Conservation (phyloP, 2,329 filamentous ascomycete species). For the Xylogone sp. region DNA sequence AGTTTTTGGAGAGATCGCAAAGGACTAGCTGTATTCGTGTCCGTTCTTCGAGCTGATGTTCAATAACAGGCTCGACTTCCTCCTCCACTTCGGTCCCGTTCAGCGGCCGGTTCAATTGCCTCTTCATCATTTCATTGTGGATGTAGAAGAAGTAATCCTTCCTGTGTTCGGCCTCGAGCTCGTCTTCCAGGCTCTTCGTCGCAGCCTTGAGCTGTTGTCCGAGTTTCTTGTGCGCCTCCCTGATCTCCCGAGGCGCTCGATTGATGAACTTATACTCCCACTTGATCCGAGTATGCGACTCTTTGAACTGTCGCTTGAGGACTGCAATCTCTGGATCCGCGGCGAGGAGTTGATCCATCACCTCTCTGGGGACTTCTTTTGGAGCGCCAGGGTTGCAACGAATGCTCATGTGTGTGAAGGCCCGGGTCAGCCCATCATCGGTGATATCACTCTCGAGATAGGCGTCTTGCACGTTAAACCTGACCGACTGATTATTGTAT, state of each 20-base stretch:
- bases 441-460: no score
- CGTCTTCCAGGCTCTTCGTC: conserved; percentile 9
- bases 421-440: no score
- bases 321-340: no score
- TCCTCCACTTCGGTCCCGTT: conserved; percentile 4
- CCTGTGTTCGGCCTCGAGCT: not conserved
- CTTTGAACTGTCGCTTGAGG: no score
- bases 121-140: conserved; percentile 17
- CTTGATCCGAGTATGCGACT: conserved; percentile 10
- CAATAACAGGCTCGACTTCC: conserved; percentile 8
- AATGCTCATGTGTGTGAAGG: no score
- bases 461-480: no score
- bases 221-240: conserved; percentile 8
- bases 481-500: no score
- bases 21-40: conserved; percentile 13
- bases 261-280: conserved; percentile 17
- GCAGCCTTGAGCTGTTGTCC: conserved; percentile 8
- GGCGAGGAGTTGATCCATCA: no score
- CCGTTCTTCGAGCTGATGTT: conserved; percentile 17
- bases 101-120: conserved; percentile 9
- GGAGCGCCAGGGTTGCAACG: no score
- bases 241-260: conserved; percentile 4
- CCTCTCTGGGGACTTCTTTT: no score
- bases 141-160: conserved; percentile 16
- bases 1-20: conserved; percentile 16